phyloP scores from a whole-genome alignment of 2,329 filamentous ascomycete genomes.

The Penicillium aurantiogriseum region DNA sequence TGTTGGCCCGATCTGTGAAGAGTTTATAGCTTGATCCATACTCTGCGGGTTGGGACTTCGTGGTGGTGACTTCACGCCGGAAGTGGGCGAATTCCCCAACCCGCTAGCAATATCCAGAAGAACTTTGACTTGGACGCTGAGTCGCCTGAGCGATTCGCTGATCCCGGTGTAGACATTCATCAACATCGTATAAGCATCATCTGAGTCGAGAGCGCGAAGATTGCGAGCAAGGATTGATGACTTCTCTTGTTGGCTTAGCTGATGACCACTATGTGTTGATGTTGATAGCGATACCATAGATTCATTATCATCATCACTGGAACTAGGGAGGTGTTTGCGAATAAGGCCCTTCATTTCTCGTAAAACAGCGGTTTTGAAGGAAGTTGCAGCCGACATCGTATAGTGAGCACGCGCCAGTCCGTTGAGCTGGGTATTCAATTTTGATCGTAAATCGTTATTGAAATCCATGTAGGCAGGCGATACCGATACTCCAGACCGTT shows the following conservation, averaged over 20 bases:
- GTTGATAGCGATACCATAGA: constrained; percentile 86
- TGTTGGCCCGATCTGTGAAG: constrained; percentile 24
- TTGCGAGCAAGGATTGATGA: constrained; percentile 86
- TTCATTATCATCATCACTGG: constrained; percentile 89
- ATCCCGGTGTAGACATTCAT: constrained; percentile 81
- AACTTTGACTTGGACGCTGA: constrained; percentile 90
- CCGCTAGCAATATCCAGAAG: constrained; percentile 86
- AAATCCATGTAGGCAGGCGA: constrained; percentile 77
- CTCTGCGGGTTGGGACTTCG: constrained; percentile 47
- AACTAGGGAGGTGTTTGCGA: constrained; percentile 80
- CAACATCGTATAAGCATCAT: constrained; percentile 81
- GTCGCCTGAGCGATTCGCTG: constrained; percentile 77
- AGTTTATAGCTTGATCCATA: constrained; percentile 43
- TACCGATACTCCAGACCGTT: constrained; percentile 64
- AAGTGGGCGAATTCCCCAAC: constrained; percentile 42
- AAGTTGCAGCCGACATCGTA: constrained; percentile 74
- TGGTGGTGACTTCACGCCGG: constrained; percentile 47
- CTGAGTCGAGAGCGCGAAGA: constrained; percentile 74
- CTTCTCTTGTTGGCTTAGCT: constrained; percentile 79
- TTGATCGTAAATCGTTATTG: constrained; percentile 66
- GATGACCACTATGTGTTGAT: constrained; percentile 71
- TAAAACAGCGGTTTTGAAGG: constrained; percentile 79
- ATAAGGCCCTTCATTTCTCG: constrained; percentile 86
- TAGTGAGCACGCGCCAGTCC: constrained; percentile 81
- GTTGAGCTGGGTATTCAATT: constrained; percentile 68